phyloP scores from a whole-genome alignment of 129 eudicot species.

The Saussurea involucrata region DNA sequence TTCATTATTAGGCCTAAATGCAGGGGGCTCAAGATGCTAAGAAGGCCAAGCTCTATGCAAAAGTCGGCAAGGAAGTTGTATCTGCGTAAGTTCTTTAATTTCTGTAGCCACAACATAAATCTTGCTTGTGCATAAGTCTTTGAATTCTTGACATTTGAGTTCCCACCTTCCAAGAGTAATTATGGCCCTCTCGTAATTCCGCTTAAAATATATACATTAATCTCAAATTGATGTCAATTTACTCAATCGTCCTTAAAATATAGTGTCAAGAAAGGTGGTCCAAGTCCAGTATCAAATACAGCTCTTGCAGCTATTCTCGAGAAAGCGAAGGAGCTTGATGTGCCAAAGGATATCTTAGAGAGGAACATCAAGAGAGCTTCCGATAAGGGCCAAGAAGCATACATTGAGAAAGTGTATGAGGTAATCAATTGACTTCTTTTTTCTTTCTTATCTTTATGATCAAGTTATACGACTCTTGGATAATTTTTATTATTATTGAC shows the following conservation, averaged over 20 bases:
- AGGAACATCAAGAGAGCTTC: constrained; percentile 94
- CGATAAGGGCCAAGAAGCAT: constrained; percentile 91
- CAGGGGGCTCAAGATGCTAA: constrained; percentile 84
- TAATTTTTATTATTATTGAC: neutral
- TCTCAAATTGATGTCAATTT: neutral
- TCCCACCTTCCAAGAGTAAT: neutral
- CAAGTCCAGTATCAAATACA: constrained; percentile 68
- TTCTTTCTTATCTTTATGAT: neutral
- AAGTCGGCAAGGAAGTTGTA: constrained; percentile 93
- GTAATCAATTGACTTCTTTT: constrained; percentile 25
- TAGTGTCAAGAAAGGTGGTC: constrained; percentile 91
- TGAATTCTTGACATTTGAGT: neutral
- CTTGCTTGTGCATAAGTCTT: neutral
- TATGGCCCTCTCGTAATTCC: neutral
- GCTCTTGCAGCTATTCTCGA: constrained; percentile 72
- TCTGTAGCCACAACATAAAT: neutral
- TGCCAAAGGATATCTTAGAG: constrained; percentile 88
- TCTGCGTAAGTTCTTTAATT: constrained; percentile 65
- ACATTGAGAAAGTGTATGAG: constrained; percentile 89
- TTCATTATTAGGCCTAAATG: constrained; percentile 37
- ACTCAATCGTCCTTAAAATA: neutral
- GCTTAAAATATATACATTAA: neutral
- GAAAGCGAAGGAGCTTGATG: constrained; percentile 86
- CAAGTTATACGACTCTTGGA: neutral
- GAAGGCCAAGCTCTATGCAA: constrained; percentile 72